Percentiles rank a stretch among this genome's conserved stretches.
Conservation (phyloP, 495 filamentous ascomycete genomes). For the Copromyces sp. region DNA sequence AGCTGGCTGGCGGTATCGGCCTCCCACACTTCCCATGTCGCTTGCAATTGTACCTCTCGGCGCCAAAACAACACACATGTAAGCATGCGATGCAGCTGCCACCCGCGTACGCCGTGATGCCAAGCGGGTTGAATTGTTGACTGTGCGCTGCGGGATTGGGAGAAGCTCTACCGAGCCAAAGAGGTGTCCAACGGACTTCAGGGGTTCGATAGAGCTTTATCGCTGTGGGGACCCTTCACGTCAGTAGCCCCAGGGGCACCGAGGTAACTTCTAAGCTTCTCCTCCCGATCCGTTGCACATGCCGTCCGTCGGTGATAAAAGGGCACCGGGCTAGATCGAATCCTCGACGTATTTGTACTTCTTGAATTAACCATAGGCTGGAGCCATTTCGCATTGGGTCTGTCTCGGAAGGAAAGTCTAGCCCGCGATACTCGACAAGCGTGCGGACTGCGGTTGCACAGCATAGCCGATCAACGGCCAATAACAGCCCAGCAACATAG, state of each 20-base stretch:
- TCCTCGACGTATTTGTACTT: background rate
- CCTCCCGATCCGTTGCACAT: background rate
- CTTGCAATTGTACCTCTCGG: background rate
- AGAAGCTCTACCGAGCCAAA: background rate
- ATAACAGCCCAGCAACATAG: background rate
- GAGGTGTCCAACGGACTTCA: background rate
- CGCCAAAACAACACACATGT: background rate
- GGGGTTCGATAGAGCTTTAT: background rate
- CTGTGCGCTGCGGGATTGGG: background rate
- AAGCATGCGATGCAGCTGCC: background rate
- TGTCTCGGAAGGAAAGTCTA: background rate
- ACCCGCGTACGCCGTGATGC: background rate
- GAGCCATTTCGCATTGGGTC: background rate
- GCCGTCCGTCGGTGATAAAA: background rate
- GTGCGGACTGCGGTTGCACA: background rate
- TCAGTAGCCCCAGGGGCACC: background rate
- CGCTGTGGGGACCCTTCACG: background rate
- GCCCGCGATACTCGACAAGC: background rate
- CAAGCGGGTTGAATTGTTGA: background rate
- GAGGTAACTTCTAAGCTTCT: background rate
- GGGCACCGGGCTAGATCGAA: background rate
- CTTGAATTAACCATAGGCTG: background rate
- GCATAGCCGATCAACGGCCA: background rate
- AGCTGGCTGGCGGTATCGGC: background rate
- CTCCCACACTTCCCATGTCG: background rate